Percentiles rank a stretch among this genome's conserved stretches.
Evolutionary conservation across 148 eudicot genomes (phyloP).

Genomic region (Arctostaphylos glauca): DNA sequence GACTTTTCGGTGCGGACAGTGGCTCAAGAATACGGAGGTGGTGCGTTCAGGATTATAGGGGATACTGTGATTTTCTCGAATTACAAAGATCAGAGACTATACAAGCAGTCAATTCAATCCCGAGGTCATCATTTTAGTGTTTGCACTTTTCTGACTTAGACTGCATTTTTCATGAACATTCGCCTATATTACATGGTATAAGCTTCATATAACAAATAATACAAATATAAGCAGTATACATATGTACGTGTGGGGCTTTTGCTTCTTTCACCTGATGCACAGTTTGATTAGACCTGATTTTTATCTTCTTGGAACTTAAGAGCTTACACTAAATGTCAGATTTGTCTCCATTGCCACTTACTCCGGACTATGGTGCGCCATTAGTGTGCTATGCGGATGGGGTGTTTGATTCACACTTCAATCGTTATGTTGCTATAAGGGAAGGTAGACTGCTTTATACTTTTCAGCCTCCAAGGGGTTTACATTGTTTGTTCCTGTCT

Average conservation of each 20-base stretch:
- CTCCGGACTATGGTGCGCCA: constrained; percentile 77
- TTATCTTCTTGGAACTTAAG: background rate
- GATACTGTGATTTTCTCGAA: constrained; percentile 59
- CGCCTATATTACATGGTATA: background rate
- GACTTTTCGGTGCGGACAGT: constrained; percentile 69
- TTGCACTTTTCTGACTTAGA: constrained; percentile 8
- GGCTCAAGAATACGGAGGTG: constrained; percentile 96
- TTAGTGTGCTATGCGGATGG: constrained; percentile 73
- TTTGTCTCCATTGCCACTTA: constrained; percentile 52
- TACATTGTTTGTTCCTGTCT: background rate
- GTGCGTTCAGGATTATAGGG: constrained; percentile 63
- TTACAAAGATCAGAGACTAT: constrained; percentile 72
- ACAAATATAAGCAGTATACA: too few relatives aligned
- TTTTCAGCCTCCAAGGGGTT: constrained; percentile 1
- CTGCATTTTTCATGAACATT: background rate
- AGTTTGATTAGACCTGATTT: background rate
- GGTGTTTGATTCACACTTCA: constrained; percentile 56
- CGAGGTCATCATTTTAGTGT: constrained; percentile 37
- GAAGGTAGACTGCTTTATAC: constrained; percentile 50
- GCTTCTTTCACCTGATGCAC: background rate
- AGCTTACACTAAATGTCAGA: constrained; percentile 28
- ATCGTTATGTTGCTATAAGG: constrained; percentile 58
- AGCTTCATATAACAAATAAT: too few relatives aligned
- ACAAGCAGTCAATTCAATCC: constrained; percentile 45
- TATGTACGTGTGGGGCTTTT: background rate